A percentile compares a stretch with the other conserved stretches of the same genome.
Evolutionary conservation across 2,329 filamentous ascomycete species (phyloP).

Genomic region (Plenodomus tracheiphilus): DNA sequence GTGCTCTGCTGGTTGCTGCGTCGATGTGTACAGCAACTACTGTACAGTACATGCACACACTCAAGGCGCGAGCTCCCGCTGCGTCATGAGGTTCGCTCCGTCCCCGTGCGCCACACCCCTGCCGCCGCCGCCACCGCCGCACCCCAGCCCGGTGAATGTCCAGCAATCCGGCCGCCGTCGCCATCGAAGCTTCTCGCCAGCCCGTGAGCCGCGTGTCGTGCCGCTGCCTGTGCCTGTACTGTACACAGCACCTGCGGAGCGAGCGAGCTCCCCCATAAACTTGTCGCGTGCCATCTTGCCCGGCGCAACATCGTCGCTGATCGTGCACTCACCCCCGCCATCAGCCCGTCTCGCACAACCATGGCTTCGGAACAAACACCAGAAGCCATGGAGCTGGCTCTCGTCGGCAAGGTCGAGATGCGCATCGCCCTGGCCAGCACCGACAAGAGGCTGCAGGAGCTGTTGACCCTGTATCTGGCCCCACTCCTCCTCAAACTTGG

Average conservation of each 20-base stretch:
- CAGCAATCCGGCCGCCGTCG: not conserved
- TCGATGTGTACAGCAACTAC: too few relatives aligned
- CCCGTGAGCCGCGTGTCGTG: conserved; percentile 21
- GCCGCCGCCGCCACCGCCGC: too few relatives aligned
- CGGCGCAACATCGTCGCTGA: too few relatives aligned
- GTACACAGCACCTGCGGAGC: conserved; percentile 8
- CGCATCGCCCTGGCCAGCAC: conserved; percentile 81
- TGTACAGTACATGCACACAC: not conserved
- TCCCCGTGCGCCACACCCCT: too few relatives aligned
- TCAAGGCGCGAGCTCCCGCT: not conserved
- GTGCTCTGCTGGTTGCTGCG: not conserved
- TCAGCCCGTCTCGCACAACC: conserved; percentile 8
- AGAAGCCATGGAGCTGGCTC: conserved; percentile 74
- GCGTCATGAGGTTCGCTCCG: not conserved
- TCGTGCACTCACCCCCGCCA: conserved; percentile 1
- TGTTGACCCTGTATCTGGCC: conserved; percentile 77
- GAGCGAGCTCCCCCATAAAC: too few relatives aligned
- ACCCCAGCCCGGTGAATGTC: too few relatives aligned
- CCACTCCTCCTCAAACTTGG: conserved; percentile 84
- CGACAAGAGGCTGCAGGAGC: conserved; percentile 77
- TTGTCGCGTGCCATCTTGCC: not conserved
- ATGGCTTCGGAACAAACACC: conserved; percentile 39
- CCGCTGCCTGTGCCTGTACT: conserved; percentile 26
- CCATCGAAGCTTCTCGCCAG: conserved; percentile 1
- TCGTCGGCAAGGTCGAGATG: conserved; percentile 84